Percentiles rank a stretch among this genome's conserved stretches.
Conservation (phyloP, 257 asterid genomes). For the Anisodus tanguticus region DNA sequence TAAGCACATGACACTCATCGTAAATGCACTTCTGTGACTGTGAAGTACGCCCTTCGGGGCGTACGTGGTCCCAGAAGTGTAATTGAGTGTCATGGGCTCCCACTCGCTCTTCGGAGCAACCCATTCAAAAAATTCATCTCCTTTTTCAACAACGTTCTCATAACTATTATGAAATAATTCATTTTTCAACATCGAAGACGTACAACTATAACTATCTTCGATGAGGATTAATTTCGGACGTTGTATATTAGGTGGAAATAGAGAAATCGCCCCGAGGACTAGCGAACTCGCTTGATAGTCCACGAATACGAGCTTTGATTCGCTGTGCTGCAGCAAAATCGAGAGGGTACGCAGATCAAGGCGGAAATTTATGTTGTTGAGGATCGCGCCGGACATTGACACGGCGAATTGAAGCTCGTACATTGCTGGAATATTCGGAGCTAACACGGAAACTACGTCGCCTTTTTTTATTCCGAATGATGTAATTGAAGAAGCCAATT, state of each 20-base stretch:
- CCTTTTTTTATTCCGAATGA: slow-evolving; percentile 45
- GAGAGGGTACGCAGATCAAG: slow-evolving; percentile 53
- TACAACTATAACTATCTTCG: slow-evolving; percentile 24
- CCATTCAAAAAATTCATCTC: slow-evolving; percentile 49
- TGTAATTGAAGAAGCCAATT: slow-evolving; percentile 54
- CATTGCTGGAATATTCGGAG: slow-evolving; percentile 70
- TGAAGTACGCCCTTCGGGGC: slow-evolving; percentile 59
- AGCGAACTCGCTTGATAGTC: slow-evolving; percentile 45
- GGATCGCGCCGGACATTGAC: slow-evolving; percentile 65
- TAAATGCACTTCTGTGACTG: slow-evolving; percentile 55
- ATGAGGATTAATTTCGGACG: slow-evolving; percentile 43
- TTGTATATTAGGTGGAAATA: slow-evolving; percentile 37
- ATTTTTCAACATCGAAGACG: background rate
- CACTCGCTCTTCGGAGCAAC: slow-evolving; percentile 48
- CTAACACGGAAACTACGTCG: slow-evolving; percentile 62
- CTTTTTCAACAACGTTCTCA: slow-evolving; percentile 44
- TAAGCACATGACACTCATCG: slow-evolving; percentile 31
- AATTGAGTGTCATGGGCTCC: slow-evolving; percentile 55
- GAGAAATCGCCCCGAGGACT: slow-evolving; percentile 48
- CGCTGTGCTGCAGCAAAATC: slow-evolving; percentile 47
- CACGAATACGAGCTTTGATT: slow-evolving; percentile 54
- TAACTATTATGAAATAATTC: slow-evolving; percentile 28
- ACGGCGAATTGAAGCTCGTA: slow-evolving; percentile 71
- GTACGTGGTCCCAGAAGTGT: slow-evolving; percentile 67
- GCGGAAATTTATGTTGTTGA: slow-evolving; percentile 57